These are phyloP conservation scores for Brettanomyces sp. DNA, from an alignment of 805 yeast genomes.

Conservation along the genomic window DNA sequence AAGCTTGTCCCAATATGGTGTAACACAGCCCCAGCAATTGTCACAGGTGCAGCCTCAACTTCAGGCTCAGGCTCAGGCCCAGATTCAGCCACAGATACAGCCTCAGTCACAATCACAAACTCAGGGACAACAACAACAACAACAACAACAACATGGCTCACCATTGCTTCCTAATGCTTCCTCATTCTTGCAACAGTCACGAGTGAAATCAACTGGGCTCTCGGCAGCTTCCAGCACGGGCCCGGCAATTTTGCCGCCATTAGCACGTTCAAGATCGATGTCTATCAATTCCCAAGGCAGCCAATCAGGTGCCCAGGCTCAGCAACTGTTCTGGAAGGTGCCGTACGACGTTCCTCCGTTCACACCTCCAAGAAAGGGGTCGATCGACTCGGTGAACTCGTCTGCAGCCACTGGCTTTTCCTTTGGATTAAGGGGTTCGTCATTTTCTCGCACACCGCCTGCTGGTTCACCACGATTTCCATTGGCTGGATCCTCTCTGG, in stretches of 20 bases:
- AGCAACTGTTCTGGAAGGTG: slow-evolving; percentile 45
- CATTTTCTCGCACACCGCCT: not conserved
- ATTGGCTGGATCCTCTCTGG: no score
- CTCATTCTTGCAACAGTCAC: no score
- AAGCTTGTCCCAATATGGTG: no score
- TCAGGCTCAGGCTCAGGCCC: no score
- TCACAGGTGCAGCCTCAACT: no score
- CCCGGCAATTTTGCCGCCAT: slow-evolving; percentile 13
- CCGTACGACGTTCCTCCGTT: slow-evolving; percentile 45
- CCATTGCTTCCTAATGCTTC: no score
- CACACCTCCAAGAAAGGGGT: slow-evolving; percentile 25
- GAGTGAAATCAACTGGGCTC: no score
- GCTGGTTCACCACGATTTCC: slow-evolving; percentile 3
- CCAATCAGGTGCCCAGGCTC: slow-evolving; percentile 3
- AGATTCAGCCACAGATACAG: not conserved
- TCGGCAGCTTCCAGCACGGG: not conserved
- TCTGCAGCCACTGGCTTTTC: slow-evolving; percentile 26
- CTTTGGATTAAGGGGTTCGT: slow-evolving; percentile 9
- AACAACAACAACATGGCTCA: not conserved
- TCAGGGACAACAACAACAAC: not conserved
- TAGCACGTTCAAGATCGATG: slow-evolving; percentile 11
- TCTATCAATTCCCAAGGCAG: slow-evolving; percentile 11
- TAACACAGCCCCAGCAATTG: no score
- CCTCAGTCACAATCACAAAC: not conserved
- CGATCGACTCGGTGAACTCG: slow-evolving; percentile 42